These are phyloP conservation scores for Backusella australiensis DNA, from an alignment of 192 early-diverging fungal species.

Conservation along the genomic window DNA sequence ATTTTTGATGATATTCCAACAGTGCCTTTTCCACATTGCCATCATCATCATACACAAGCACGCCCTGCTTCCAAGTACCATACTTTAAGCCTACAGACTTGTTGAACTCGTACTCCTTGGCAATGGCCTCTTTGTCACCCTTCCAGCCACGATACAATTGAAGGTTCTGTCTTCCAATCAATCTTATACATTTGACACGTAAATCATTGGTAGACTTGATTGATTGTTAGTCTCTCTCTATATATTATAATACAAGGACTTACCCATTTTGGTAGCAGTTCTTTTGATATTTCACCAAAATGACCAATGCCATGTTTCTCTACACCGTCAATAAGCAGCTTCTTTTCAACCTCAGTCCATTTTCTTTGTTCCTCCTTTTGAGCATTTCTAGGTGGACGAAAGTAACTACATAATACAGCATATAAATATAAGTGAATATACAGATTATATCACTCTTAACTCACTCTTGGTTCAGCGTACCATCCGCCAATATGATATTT, in stretches of 20 bases:
- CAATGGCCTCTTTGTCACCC: slow-evolving; percentile 66
- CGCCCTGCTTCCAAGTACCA: slow-evolving; percentile 77
- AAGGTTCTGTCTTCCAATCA: slow-evolving; percentile 85
- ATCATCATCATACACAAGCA: slow-evolving; percentile 81
- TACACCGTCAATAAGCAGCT: slow-evolving; percentile 75
- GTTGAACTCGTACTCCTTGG: slow-evolving; percentile 74
- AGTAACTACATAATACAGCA: slow-evolving; percentile 50
- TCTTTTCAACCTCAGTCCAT: slow-evolving; percentile 82
- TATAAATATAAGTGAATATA: background rate
- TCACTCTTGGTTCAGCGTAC: slow-evolving; percentile 87
- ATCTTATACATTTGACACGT: slow-evolving; percentile 78
- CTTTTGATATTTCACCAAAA: slow-evolving; percentile 83
- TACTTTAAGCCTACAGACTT: slow-evolving; percentile 75
- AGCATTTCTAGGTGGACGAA: slow-evolving; percentile 70
- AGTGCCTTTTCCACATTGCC: slow-evolving; percentile 66
- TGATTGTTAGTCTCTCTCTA: too few species aligned
- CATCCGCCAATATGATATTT: slow-evolving; percentile 78
- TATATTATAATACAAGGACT: background rate
- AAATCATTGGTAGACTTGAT: slow-evolving; percentile 70
- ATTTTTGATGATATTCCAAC: slow-evolving; percentile 16
- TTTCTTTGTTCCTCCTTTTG: slow-evolving; percentile 60
- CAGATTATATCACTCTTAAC: background rate
- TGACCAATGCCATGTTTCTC: slow-evolving; percentile 84
- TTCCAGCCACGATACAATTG: slow-evolving; percentile 87
- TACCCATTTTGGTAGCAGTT: slow-evolving; percentile 76